phyloP scores from a whole-genome alignment of 768 basidiomycete genomes.

The Lentinula edodes region DNA sequence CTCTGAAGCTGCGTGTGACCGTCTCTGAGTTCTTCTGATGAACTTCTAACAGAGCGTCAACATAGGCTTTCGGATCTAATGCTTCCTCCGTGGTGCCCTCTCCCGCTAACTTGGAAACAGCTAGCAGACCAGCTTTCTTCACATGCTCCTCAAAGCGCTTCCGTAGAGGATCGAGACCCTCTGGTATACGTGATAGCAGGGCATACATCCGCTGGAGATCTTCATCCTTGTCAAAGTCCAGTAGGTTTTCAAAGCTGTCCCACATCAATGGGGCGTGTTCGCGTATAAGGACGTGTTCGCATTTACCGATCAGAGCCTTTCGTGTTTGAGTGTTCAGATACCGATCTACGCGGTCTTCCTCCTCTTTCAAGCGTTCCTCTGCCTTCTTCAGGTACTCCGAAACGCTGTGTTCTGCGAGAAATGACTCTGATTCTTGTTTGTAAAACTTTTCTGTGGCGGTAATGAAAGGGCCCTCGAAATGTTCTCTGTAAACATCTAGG shows the following conservation, averaged over 20 bases:
- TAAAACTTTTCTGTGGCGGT: constrained; percentile 88
- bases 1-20: constrained; percentile 82
- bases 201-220: constrained; percentile 95
- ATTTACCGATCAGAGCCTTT: constrained; percentile 73
- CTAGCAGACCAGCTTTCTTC: constrained; percentile 80
- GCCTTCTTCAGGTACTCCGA: constrained; percentile 95
- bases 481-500: constrained; percentile 87
- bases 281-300: constrained; percentile 89
- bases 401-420: constrained; percentile 82
- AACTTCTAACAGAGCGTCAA: constrained; percentile 87
- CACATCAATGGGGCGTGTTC: constrained; percentile 82
- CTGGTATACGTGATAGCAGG: constrained; percentile 82
- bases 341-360: constrained; percentile 91
- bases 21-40: constrained; percentile 90
- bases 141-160: constrained; percentile 95
- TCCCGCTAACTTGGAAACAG: constrained; percentile 70
- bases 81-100: constrained; percentile 54
- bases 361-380: constrained; percentile 87
- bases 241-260: constrained; percentile 85
- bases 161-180: constrained; percentile 86
- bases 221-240: constrained; percentile 92
- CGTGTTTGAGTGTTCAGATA: constrained; percentile 89
- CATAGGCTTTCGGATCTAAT: constrained; percentile 90
- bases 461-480: constrained; percentile 88
- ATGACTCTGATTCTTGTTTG: constrained; percentile 85